Conservation (phyloP, 768 basidiomycete genomes). For the Suillus americanus region DNA sequence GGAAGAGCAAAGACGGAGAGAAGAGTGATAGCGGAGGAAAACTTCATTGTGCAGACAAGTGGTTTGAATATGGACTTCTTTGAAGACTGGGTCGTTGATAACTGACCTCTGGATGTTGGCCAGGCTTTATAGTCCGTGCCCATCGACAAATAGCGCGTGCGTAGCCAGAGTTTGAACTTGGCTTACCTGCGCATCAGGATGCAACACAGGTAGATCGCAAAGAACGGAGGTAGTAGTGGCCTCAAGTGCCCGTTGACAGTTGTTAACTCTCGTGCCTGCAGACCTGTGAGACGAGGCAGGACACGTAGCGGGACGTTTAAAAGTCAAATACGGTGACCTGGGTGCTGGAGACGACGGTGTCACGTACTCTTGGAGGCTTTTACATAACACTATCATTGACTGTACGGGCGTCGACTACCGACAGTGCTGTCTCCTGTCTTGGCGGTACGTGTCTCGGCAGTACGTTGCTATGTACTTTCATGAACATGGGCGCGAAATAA, state of each 20-base stretch:
- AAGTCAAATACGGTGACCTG: neutral
- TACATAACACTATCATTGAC: neutral
- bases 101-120: neutral
- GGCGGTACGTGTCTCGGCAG: slow-evolving; percentile 87
- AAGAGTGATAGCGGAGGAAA: slow-evolving; percentile 11
- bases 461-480: slow-evolving; percentile 33
- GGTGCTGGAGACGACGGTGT: neutral
- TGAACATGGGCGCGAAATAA: neutral
- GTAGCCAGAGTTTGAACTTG: neutral
- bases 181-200: neutral
- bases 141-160: neutral
- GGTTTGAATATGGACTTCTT: neutral
- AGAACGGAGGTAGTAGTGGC: neutral
- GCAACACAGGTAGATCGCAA: too few relatives aligned
- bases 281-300: neutral
- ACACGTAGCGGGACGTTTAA: neutral
- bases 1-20: slow-evolving; percentile 19
- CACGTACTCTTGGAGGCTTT: neutral
- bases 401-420: slow-evolving; percentile 62
- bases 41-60: slow-evolving; percentile 40
- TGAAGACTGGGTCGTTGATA: neutral
- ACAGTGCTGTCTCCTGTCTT: slow-evolving; percentile 77
- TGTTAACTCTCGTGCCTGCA: neutral
- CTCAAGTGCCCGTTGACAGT: neutral
- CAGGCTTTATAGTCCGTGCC: neutral